These are phyloP conservation scores for Euryodendron excelsum DNA, from an alignment of 148 eudicot species.

Conservation along the genomic window DNA sequence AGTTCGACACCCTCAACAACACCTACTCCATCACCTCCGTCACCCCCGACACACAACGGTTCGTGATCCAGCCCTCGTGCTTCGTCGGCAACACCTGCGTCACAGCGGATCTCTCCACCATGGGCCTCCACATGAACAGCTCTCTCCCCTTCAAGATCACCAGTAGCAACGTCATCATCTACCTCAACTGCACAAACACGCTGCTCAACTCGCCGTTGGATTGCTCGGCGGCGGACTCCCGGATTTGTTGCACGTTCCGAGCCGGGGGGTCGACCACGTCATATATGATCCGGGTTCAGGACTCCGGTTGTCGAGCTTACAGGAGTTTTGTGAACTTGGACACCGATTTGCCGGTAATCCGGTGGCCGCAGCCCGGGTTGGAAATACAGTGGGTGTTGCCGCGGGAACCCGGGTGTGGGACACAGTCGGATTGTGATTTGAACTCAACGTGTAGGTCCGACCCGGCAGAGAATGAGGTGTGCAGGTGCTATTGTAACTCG, in stretches of 20 bases:
- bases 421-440: conserved; percentile 57
- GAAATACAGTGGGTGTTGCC: conserved; percentile 80
- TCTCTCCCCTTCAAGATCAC: conserved; percentile 81
- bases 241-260: conserved; percentile 63
- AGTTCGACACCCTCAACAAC: conserved; percentile 69
- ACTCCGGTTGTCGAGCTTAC: conserved; percentile 61
- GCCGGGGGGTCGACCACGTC: conserved; percentile 77
- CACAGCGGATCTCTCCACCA: conserved; percentile 56
- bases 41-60: conserved; percentile 45
- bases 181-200: conserved; percentile 61
- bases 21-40: conserved; percentile 67
- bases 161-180: conserved; percentile 75
- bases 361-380: conserved; percentile 75
- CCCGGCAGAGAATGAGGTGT: conserved; percentile 24
- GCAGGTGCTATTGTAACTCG: conserved; percentile 62
- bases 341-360: conserved; percentile 39
- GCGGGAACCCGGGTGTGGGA: conserved; percentile 57
- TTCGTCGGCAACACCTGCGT: conserved; percentile 64
- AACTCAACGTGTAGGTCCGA: conserved; percentile 56
- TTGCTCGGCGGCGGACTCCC: conserved; percentile 54
- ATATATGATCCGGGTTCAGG: conserved; percentile 43
- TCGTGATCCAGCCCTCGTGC: conserved; percentile 53
- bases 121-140: conserved; percentile 60
- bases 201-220: conserved; percentile 64
- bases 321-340: conserved; percentile 66